Conservation (phyloP, 148 eudicot species). For the Nepenthes gracilis region DNA sequence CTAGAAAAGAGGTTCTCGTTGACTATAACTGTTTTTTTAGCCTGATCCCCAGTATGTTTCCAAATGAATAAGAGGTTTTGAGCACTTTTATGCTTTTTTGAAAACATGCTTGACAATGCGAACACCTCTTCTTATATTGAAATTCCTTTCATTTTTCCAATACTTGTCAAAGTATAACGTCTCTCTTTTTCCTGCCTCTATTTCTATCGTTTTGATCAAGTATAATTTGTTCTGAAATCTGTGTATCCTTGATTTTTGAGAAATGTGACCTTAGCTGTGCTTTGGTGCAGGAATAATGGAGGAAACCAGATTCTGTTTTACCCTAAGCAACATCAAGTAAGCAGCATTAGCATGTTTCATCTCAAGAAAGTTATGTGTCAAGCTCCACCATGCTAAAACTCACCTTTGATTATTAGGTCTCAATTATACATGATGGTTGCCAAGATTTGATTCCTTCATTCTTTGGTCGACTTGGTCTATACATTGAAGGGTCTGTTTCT, state of each 20-base stretch:
- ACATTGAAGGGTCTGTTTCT: conserved; percentile 92
- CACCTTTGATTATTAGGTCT: conserved; percentile 32
- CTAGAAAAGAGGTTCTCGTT: no score
- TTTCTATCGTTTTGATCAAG: no score
- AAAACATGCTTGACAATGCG: no score
- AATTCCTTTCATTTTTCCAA: no score
- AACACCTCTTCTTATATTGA: no score
- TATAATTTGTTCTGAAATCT: neutral
- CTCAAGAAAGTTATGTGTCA: neutral
- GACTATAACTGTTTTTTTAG: neutral
- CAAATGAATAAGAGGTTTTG: no score
- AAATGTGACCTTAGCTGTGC: no score
- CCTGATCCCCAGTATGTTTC: no score
- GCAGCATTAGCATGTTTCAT: conserved; percentile 8
- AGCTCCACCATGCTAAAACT: neutral
- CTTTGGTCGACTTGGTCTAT: conserved; percentile 73
- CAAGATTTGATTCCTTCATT: conserved; percentile 60
- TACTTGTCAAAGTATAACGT: neutral
- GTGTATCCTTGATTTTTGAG: neutral
- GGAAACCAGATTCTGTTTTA: conserved; percentile 62
- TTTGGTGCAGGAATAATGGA: conserved; percentile 32
- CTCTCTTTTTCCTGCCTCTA: neutral
- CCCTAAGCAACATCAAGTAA: conserved; percentile 73
- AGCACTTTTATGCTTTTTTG: no score
- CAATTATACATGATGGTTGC: conserved; percentile 63